These are phyloP conservation scores for Chenopodium formosanum DNA, from an alignment of 148 eudicot genomes.

Conservation along the genomic window DNA sequence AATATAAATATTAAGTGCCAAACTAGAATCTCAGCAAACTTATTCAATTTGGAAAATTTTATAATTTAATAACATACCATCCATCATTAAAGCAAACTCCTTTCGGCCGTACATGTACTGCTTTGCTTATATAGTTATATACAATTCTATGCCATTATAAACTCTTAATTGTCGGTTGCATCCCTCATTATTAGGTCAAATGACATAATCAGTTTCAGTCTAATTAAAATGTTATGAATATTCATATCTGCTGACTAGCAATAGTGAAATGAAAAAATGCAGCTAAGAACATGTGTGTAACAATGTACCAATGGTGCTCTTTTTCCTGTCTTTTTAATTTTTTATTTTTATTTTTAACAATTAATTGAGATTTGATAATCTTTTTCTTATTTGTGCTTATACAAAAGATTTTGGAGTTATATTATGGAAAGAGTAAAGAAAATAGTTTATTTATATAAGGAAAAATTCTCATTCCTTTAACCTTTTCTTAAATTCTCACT, in stretches of 20 bases:
- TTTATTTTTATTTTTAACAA: background rate
- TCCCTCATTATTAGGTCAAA: constrained; percentile 29
- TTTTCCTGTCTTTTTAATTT: background rate
- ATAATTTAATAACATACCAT: background rate
- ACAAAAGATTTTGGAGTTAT: background rate
- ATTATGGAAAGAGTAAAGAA: background rate
- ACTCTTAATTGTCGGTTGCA: constrained; percentile 33
- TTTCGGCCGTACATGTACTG: constrained; percentile 29
- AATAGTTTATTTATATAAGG: background rate
- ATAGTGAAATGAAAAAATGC: background rate
- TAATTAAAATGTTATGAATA: constrained; percentile 7
- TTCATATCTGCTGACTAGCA: constrained; percentile 9
- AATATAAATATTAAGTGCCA: background rate
- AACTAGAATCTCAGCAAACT: background rate
- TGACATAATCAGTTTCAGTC: constrained; percentile 13
- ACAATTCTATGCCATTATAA: constrained; percentile 19
- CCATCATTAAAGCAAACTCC: constrained; percentile 12
- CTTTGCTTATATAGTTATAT: background rate
- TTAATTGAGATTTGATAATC: background rate
- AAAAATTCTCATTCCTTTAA: background rate
- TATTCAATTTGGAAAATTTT: background rate
- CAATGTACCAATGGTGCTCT: background rate
- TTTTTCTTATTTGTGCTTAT: background rate
- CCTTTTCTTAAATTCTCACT: constrained; percentile 23
- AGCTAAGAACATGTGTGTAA: background rate